These are phyloP conservation scores for Pseudocohnilembus persalinus DNA, from an alignment of 169 alveolate species.

Conservation along the genomic window DNA sequence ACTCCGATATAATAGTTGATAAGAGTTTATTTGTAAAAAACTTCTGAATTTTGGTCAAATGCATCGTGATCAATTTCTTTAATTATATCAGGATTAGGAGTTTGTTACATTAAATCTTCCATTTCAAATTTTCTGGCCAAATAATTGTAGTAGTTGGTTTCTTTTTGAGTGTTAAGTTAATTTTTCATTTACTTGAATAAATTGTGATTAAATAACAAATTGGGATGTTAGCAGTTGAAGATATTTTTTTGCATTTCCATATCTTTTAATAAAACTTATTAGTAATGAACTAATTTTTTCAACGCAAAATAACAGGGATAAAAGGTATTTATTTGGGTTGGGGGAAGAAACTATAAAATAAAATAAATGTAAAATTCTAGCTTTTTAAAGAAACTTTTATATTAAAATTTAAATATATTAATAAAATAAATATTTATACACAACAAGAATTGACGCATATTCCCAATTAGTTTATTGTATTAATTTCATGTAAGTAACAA, in stretches of 20 bases:
- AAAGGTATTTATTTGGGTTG: neutral
- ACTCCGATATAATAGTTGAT: neutral
- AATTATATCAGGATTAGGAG: neutral
- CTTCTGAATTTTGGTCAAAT: neutral
- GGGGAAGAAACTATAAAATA: neutral
- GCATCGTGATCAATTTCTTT: neutral
- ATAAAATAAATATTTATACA: neutral
- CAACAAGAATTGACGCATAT: neutral
- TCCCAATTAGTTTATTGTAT: neutral
- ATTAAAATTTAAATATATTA: too few species aligned
- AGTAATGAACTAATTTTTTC: neutral
- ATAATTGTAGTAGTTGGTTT: neutral
- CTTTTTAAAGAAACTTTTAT: too few species aligned
- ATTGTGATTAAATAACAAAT: too few species aligned
- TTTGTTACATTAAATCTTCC: neutral
- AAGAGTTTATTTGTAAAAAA: neutral
- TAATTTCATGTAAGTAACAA: neutral
- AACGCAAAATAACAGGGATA: neutral
- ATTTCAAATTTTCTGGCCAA: neutral
- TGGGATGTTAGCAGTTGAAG: neutral
- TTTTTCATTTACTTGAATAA: neutral
- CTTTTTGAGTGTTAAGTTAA: neutral
- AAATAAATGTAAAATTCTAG: neutral
- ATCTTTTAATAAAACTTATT: neutral
- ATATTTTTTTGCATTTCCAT: neutral